Percentiles rank a stretch among this genome's conserved stretches.
These are phyloP conservation scores for Corynespora cassiicola DNA, from an alignment of 2,329 filamentous ascomycete species.

Conservation along the genomic window DNA sequence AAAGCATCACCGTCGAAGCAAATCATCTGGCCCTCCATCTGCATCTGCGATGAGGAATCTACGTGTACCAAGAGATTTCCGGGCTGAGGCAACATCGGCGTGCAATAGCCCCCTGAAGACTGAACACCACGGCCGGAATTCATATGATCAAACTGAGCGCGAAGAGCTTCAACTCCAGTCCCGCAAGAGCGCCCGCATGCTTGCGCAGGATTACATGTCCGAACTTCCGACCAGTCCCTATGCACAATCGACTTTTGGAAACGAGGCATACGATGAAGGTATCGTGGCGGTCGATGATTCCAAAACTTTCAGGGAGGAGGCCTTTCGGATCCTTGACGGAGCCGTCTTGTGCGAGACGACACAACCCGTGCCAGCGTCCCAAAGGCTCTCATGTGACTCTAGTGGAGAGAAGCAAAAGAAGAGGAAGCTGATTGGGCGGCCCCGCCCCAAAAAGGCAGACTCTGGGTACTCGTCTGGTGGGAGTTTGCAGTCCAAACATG, in stretches of 20 bases:
- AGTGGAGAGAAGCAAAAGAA: conserved; percentile 11
- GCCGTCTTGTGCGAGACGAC: conserved; percentile 23
- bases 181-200: conserved; percentile 19
- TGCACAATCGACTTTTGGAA: not conserved
- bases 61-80: conserved; percentile 5
- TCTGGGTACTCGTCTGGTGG: conserved; percentile 49
- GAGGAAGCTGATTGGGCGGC: conserved; percentile 19
- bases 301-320: conserved; percentile 9
- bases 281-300: conserved; percentile 12
- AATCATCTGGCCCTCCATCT: conserved; percentile 28
- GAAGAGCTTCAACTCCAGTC: too few species aligned
- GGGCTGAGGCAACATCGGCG: conserved; percentile 13
- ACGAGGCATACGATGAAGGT: conserved; percentile 9
- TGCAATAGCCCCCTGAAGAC: conserved; percentile 19
- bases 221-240: conserved; percentile 34
- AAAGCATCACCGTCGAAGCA: conserved; percentile 32
- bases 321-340: conserved; percentile 29
- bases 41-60: conserved; percentile 20
- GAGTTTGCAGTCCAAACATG: conserved; percentile 26
- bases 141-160: too few species aligned
- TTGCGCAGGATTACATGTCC: conserved; percentile 34
- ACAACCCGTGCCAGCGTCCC: too few species aligned
- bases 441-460: conserved; percentile 39
- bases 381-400: conserved; percentile 3
- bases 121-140: conserved; percentile 5